phyloP scores from a whole-genome alignment of 148 eudicot genomes.

The Beta vulgaris region DNA sequence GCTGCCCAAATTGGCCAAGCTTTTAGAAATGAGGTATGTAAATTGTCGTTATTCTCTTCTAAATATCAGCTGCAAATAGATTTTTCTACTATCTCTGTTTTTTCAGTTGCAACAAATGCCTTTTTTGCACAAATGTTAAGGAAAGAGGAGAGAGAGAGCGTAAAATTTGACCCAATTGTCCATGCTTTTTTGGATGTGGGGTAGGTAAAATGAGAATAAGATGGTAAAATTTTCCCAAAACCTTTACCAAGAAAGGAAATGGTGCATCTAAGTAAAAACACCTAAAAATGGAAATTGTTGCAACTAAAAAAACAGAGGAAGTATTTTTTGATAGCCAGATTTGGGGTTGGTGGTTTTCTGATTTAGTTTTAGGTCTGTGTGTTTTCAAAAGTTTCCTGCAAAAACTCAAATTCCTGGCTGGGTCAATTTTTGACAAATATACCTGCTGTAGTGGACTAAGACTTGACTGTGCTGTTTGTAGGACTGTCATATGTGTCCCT shows the following conservation, averaged over 20 bases:
- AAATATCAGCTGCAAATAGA: conserved; percentile 1
- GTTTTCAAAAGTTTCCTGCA: neutral
- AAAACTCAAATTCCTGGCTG: neutral
- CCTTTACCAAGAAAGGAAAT: too few species aligned
- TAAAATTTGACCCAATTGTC: too few species aligned
- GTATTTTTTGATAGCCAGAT: too few species aligned
- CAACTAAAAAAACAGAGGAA: too few species aligned
- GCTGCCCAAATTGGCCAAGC: conserved; percentile 99
- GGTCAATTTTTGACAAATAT: neutral
- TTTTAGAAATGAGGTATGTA: conserved; percentile 84
- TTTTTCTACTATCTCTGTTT: neutral
- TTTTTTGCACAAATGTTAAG: too few species aligned
- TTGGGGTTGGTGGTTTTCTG: neutral
- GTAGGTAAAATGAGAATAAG: too few species aligned
- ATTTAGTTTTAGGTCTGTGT: neutral
- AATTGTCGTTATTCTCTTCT: neutral
- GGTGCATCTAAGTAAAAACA: too few species aligned
- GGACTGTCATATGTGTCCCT: neutral
- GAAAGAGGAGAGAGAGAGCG: too few species aligned
- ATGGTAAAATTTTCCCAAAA: too few species aligned
- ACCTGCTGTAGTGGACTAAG: neutral
- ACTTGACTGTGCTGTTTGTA: neutral
- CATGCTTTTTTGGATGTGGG: too few species aligned
- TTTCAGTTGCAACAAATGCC: too few species aligned
- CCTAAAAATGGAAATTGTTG: too few species aligned